phyloP scores from a whole-genome alignment of 805 yeast species.

The Yarrowia sp. region DNA sequence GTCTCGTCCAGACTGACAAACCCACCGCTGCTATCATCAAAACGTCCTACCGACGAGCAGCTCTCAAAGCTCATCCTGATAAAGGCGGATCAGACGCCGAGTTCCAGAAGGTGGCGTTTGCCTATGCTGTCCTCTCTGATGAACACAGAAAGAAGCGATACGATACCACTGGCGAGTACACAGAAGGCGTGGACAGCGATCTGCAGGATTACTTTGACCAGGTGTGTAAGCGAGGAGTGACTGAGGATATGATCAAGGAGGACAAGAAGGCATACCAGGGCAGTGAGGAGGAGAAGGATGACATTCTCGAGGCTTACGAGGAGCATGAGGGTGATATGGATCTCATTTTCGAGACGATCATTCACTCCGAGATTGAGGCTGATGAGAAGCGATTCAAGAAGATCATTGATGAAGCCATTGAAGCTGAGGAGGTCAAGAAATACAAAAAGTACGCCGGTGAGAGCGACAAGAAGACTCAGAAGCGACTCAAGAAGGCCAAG shows the following conservation, averaged over 20 bases:
- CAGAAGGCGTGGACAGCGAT: constrained; percentile 41
- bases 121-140: constrained; percentile 68
- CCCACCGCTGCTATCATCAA: constrained; percentile 55
- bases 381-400: constrained; percentile 63
- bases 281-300: constrained; percentile 45
- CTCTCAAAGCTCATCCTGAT: constrained; percentile 71
- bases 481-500: constrained; percentile 43
- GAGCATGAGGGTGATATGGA: constrained; percentile 67
- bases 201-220: constrained; percentile 43
- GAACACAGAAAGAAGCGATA: constrained; percentile 52
- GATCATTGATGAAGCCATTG: constrained; percentile 50
- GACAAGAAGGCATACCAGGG: constrained; percentile 64
- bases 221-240: constrained; percentile 38
- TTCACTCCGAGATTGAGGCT: constrained; percentile 65
- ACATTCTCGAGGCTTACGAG: constrained; percentile 58
- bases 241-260: constrained; percentile 54
- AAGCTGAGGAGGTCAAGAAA: constrained; percentile 41
- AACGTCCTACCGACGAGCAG: constrained; percentile 62
- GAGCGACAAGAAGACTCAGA: constrained; percentile 47
- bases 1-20: constrained; percentile 42
- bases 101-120: constrained; percentile 72
- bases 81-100: constrained; percentile 47
- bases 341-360: constrained; percentile 66
- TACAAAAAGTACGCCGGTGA: constrained; percentile 49
- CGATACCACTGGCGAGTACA: constrained; percentile 65